Evolutionary conservation across 192 early-diverging fungal species (phyloP).

Genomic region (Backusella morwellensis): DNA sequence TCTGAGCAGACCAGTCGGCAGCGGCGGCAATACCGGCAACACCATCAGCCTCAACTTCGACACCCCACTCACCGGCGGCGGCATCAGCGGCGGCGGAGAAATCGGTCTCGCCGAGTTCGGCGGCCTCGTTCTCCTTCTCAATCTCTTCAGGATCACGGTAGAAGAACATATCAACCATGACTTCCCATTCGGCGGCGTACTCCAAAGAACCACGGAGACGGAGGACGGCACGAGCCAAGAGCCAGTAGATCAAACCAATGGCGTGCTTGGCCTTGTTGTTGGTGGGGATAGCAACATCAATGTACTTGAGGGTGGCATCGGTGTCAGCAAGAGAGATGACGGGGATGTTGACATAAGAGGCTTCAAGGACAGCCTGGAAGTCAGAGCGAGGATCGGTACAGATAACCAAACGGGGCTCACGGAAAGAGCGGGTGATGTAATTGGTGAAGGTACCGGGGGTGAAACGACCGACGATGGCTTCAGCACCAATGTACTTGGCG

Average conservation of each 20-base stretch:
- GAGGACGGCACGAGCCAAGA: constrained; percentile 98
- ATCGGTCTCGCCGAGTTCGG: constrained; percentile 39
- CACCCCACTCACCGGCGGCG: constrained; percentile 60
- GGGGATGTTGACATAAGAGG: constrained; percentile 99
- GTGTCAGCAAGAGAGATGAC: constrained; percentile 99
- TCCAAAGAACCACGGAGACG: constrained; percentile 93
- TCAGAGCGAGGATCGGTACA: constrained; percentile 98
- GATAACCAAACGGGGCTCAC: constrained; percentile 98
- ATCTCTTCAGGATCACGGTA: constrained; percentile 98
- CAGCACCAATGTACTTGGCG: constrained; percentile 97
- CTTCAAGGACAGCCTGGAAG: constrained; percentile 98
- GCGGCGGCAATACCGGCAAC: constrained; percentile 41
- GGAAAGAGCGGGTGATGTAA: constrained; percentile 99
- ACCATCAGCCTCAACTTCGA: constrained; percentile 50
- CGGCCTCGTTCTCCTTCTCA: constrained; percentile 85
- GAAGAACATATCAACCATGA: constrained; percentile 99
- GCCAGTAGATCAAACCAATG: constrained; percentile 96
- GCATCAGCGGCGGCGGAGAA: constrained; percentile 39
- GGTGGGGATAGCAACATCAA: constrained; percentile 98
- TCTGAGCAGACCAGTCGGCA: constrained; percentile 41
- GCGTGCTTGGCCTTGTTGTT: constrained; percentile 99
- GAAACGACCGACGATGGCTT: constrained; percentile 99
- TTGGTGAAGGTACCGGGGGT: constrained; percentile 99
- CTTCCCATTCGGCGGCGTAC: constrained; percentile 83
- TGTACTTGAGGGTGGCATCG: constrained; percentile 90